phyloP scores from a whole-genome alignment of 495 filamentous ascomycete species.

The Physcia stellaris region DNA sequence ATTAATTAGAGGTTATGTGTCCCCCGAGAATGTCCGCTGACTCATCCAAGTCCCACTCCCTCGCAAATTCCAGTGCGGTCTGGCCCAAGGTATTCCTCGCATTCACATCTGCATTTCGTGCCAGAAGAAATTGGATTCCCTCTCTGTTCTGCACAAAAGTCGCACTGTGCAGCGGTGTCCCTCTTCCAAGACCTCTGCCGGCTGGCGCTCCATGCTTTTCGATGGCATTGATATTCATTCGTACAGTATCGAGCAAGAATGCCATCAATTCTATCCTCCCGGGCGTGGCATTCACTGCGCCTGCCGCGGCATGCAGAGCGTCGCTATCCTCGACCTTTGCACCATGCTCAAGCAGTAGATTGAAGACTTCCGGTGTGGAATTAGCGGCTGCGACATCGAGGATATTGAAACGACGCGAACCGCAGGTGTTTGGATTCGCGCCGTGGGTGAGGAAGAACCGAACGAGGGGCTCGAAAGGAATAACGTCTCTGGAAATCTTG shows the following conservation, averaged over 20 bases:
- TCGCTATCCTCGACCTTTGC: conserved; percentile 3
- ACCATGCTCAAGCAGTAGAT: conserved; percentile 3
- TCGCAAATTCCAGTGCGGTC: too few species aligned
- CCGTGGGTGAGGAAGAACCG: conserved; percentile 3
- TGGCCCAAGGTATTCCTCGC: too few species aligned
- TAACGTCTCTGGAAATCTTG: background rate
- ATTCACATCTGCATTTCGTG: too few species aligned
- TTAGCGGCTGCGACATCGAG: conserved; percentile 5
- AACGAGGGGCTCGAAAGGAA: background rate
- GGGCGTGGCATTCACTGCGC: background rate
- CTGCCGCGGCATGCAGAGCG: conserved; percentile 1
- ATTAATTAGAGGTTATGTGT: too few species aligned
- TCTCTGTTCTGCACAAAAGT: too few species aligned
- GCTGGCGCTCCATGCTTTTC: too few species aligned
- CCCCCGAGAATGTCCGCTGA: too few species aligned
- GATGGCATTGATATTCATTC: conserved; percentile 1
- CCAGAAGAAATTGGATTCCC: too few species aligned
- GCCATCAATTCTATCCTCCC: conserved; percentile 4
- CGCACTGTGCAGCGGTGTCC: too few species aligned
- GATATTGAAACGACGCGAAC: background rate
- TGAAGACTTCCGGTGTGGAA: conserved; percentile 2
- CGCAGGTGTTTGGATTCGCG: conserved; percentile 1
- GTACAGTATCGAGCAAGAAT: background rate
- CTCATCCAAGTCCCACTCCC: too few species aligned
- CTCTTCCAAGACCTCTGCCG: too few species aligned